phyloP scores from a whole-genome alignment of 1,284 basidiomycete genomes.

The Meripilus lineatus region DNA sequence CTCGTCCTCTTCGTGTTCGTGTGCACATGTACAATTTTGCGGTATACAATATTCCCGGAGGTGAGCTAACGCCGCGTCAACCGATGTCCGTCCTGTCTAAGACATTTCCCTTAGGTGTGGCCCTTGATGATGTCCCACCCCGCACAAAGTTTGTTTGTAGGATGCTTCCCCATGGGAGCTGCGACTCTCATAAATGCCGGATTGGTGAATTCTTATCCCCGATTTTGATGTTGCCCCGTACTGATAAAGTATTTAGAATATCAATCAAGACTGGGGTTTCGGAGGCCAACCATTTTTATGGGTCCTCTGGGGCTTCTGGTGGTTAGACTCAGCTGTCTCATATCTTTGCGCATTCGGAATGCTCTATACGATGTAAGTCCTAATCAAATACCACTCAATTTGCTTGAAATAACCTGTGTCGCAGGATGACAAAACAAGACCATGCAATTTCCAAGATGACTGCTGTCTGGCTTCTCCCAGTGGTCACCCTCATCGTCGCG shows the following conservation, averaged over 20 bases:
- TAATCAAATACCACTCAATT: neutral
- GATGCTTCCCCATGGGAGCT: conserved; percentile 58
- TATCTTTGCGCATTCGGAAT: conserved; percentile 49
- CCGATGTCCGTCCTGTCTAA: neutral
- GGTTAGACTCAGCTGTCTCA: conserved; percentile 47
- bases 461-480: conserved; percentile 55
- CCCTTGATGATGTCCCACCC: conserved; percentile 39
- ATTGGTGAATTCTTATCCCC: conserved; percentile 15
- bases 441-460: conserved; percentile 44
- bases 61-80: conserved; percentile 10
- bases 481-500: conserved; percentile 58
- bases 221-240: neutral
- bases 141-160: conserved; percentile 55
- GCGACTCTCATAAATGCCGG: conserved; percentile 41
- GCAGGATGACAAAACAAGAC: conserved; percentile 48
- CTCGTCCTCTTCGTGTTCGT: conserved; percentile 49
- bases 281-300: conserved; percentile 43
- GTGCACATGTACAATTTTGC: conserved; percentile 31
- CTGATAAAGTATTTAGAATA: conserved; percentile 13
- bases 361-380: conserved; percentile 46
- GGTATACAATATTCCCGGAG: conserved; percentile 49
- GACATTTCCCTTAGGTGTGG: conserved; percentile 18
- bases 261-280: conserved; percentile 32
- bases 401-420: neutral
- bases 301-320: conserved; percentile 59